Conservation (phyloP, 768 basidiomycete species). For the Calocera cornea region DNA sequence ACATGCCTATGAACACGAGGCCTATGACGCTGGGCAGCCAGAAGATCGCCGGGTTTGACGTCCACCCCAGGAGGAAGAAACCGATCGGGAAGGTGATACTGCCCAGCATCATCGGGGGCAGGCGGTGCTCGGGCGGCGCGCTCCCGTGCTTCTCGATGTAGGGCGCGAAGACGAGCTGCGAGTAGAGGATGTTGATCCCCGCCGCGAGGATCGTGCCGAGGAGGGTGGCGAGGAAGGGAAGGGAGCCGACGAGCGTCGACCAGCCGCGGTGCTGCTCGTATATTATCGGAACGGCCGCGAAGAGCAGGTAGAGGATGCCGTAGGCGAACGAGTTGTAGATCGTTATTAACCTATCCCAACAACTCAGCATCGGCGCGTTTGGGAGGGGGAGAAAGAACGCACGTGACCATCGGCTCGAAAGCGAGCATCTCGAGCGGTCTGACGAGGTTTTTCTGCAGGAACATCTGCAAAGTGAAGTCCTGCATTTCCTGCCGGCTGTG, state of each 20-base stretch:
- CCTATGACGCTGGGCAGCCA: constrained; percentile 22
- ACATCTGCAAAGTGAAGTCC: constrained; percentile 19
- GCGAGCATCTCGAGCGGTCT: constrained; percentile 22
- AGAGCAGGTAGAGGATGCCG: constrained; percentile 22
- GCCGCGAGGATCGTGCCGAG: constrained; percentile 24
- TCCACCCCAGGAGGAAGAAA: constrained; percentile 23
- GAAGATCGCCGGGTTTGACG: constrained; percentile 14
- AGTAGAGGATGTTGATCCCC: constrained; percentile 20
- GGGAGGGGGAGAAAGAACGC: constrained; percentile 11
- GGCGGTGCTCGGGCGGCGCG: constrained; percentile 22
- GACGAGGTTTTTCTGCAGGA: constrained; percentile 21
- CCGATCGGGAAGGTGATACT: constrained; percentile 23
- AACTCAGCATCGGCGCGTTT: constrained; percentile 5
- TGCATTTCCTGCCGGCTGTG: constrained; percentile 22
- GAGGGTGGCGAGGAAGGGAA: constrained; percentile 24
- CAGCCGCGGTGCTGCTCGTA: constrained; percentile 22
- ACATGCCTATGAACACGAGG: constrained; percentile 21
- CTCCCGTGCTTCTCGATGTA: constrained; percentile 17
- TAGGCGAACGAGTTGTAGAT: constrained; percentile 16
- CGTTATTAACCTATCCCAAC: constrained; percentile 7
- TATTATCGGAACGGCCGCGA: constrained; percentile 21
- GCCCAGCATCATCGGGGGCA: constrained; percentile 27
- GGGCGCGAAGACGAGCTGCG: constrained; percentile 18
- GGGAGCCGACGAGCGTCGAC: constrained; percentile 18
- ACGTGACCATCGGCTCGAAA: constrained; percentile 21